Percentiles rank a stretch among this genome's conserved stretches.
phyloP scores from a whole-genome alignment of 805 yeast genomes.

The Debaryomyces prosopidis region DNA sequence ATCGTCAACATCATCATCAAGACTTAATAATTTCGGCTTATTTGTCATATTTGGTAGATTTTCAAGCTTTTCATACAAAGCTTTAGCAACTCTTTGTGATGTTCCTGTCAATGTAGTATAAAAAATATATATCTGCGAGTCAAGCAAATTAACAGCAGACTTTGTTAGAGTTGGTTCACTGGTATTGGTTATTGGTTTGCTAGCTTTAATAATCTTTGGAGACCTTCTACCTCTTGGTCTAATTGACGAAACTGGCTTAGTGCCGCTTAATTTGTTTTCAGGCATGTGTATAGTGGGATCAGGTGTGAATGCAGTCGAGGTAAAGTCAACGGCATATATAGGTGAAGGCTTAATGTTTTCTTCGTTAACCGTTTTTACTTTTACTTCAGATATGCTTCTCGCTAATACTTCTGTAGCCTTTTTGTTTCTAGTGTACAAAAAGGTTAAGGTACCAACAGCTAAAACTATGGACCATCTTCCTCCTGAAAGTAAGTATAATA shows the following conservation, averaged over 20 bases:
- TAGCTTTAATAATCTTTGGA: constrained; percentile 44
- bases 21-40: constrained; percentile 57
- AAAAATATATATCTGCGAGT: constrained; percentile 65
- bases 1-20: constrained; percentile 83
- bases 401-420: neutral
- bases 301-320: constrained; percentile 32
- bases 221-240: constrained; percentile 30
- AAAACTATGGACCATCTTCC: constrained; percentile 42
- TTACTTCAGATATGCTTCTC: neutral
- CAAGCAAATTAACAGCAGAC: constrained; percentile 39
- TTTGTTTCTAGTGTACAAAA: constrained; percentile 6
- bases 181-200: constrained; percentile 24
- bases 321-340: constrained; percentile 44
- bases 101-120: constrained; percentile 88
- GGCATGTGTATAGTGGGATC: constrained; percentile 19
- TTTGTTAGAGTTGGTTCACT: constrained; percentile 40
- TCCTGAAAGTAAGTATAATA: constrained; percentile 37
- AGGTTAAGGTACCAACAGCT: constrained; percentile 15
- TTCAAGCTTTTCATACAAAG: constrained; percentile 41
- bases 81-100: constrained; percentile 66
- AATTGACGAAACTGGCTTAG: constrained; percentile 11
- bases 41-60: constrained; percentile 22
- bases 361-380: neutral
- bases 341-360: constrained; percentile 20
- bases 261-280: constrained; percentile 1